Evolutionary conservation across 129 eudicot species (phyloP).

Genomic region (Lonicera japonica): DNA sequence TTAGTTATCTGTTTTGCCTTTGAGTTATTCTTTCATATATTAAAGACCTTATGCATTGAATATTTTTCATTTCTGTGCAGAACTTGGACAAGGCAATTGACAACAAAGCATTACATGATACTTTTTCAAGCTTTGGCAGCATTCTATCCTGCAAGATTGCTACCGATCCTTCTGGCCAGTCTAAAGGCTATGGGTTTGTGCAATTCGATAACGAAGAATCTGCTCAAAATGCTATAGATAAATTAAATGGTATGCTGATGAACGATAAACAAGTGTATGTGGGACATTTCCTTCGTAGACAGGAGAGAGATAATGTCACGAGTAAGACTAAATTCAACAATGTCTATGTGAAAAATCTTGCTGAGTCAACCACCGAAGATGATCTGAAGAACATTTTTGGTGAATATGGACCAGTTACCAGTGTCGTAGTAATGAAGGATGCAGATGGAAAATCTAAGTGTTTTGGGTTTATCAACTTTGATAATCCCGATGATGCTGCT

Average conservation of each 20-base stretch:
- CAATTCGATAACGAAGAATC: constrained; percentile 46
- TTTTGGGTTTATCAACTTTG: constrained; percentile 49
- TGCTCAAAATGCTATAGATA: constrained; percentile 37
- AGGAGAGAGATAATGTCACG: constrained; percentile 29
- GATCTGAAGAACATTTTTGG: constrained; percentile 34
- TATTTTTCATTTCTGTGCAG: constrained; percentile 16
- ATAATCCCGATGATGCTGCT: constrained; percentile 51
- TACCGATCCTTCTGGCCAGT: constrained; percentile 39
- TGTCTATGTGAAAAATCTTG: constrained; percentile 44
- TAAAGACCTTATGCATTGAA: no score
- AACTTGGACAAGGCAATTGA: constrained; percentile 44
- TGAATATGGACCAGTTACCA: constrained; percentile 40
- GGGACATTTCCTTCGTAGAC: constrained; percentile 42
- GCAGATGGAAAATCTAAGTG: constrained; percentile 46
- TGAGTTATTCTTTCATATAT: no score
- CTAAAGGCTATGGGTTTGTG: constrained; percentile 49
- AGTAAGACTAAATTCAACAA: constrained; percentile 36
- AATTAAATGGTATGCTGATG: constrained; percentile 46
- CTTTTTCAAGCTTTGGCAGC: constrained; percentile 48
- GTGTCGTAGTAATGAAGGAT: constrained; percentile 49
- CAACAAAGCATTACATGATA: constrained; percentile 44
- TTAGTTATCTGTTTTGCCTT: no score
- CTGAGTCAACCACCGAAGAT: constrained; percentile 44
- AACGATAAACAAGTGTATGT: constrained; percentile 51
- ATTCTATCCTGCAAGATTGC: constrained; percentile 51